Conservation (phyloP, 805 yeast species). For the Naumovozyma castellii region DNA sequence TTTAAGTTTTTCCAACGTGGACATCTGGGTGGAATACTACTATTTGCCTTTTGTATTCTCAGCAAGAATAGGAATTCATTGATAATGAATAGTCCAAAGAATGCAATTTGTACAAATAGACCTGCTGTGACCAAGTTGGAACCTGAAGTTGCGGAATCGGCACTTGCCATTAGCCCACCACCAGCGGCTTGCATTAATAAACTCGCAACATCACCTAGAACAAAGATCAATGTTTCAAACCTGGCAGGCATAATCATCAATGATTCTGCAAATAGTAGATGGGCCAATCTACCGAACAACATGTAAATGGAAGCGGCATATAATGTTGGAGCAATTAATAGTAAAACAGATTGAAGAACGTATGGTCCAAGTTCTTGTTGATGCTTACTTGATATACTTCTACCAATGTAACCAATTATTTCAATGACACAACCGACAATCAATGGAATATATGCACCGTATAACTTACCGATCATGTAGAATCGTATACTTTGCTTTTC, state of each 20-base stretch:
- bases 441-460: constrained; percentile 17
- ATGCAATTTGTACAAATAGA: constrained; percentile 25
- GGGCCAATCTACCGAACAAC: constrained; percentile 24
- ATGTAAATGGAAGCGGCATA: constrained; percentile 29
- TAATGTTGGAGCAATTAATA: constrained; percentile 28
- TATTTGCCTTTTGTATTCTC: constrained; percentile 3
- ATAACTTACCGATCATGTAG: constrained; percentile 2
- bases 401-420: constrained; percentile 21
- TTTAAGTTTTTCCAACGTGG: constrained; percentile 12
- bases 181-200: constrained; percentile 28
- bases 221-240: constrained; percentile 24
- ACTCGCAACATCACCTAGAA: constrained; percentile 26
- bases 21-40: constrained; percentile 1
- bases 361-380: constrained; percentile 11
- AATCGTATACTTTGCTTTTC: background rate
- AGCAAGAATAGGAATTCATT: constrained; percentile 11
- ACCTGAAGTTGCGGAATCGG: constrained; percentile 11
- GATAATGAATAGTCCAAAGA: constrained; percentile 24
- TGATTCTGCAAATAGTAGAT: constrained; percentile 11
- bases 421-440: constrained; percentile 22
- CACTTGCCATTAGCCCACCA: constrained; percentile 24
- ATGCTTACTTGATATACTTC: constrained; percentile 13
- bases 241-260: constrained; percentile 16
- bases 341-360: constrained; percentile 19
- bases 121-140: constrained; percentile 23